Evolutionary conservation across 768 basidiomycete genomes (phyloP).

Genomic region (Cyclocybe cylindracea): DNA sequence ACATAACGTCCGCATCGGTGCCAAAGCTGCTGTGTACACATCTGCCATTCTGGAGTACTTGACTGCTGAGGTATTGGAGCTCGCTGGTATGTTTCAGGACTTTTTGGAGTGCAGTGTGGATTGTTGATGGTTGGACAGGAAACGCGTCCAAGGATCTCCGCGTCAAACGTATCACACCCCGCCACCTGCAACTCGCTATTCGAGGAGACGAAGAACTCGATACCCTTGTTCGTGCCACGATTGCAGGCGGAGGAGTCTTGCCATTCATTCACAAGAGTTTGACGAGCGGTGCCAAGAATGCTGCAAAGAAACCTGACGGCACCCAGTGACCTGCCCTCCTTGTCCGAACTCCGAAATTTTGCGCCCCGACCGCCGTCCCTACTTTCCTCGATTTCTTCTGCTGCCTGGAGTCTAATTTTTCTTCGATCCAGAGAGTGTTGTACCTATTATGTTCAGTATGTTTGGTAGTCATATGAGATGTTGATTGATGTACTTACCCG

Average conservation of each 20-base stretch:
- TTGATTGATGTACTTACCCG: conserved; percentile 13
- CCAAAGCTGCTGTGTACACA: conserved; percentile 98
- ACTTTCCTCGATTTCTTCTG: conserved; percentile 1
- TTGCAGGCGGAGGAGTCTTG: conserved; percentile 86
- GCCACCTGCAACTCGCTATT: conserved; percentile 94
- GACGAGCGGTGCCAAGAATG: conserved; percentile 51
- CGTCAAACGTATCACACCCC: conserved; percentile 95
- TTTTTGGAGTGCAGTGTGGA: not conserved
- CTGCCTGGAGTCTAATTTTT: conserved; percentile 2
- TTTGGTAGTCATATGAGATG: conserved; percentile 6
- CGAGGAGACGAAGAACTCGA: conserved; percentile 98
- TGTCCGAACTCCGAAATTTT: not conserved
- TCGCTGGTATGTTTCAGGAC: conserved; percentile 69
- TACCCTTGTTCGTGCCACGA: conserved; percentile 89
- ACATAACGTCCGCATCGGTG: conserved; percentile 93
- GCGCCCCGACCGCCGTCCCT: not conserved
- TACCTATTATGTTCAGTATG: conserved; percentile 20
- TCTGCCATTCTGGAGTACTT: conserved; percentile 95
- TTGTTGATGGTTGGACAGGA: conserved; percentile 44
- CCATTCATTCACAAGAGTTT: conserved; percentile 90
- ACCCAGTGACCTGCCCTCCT: conserved; percentile 9
- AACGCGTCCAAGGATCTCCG: conserved; percentile 98
- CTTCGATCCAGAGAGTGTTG: conserved; percentile 8
- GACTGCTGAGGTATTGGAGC: conserved; percentile 93
- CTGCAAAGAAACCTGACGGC: conserved; percentile 45